Percentiles rank a stretch among this genome's conserved stretches.
Evolutionary conservation across 2,329 filamentous ascomycete species (phyloP).

Genomic region (Colletotrichum sp.): DNA sequence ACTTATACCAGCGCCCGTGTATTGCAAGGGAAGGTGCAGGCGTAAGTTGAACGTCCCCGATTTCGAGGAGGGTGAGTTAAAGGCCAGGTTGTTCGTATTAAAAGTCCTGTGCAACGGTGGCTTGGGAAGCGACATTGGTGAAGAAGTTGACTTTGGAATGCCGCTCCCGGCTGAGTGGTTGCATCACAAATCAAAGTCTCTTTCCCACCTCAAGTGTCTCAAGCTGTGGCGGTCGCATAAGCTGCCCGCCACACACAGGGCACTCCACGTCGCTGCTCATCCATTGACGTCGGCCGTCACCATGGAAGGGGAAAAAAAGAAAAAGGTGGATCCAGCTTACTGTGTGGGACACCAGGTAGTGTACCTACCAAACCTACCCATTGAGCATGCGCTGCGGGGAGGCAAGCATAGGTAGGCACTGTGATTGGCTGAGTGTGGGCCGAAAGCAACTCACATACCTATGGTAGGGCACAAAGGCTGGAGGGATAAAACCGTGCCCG

Average conservation of each 20-base stretch:
- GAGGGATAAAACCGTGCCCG: neutral
- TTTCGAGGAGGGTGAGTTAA: neutral
- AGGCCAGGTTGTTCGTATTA: neutral
- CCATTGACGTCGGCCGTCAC: neutral
- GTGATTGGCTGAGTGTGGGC: neutral
- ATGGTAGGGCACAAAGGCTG: neutral
- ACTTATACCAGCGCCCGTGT: neutral
- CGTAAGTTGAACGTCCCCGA: neutral
- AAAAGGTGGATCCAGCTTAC: neutral
- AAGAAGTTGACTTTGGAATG: neutral
- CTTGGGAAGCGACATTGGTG: neutral
- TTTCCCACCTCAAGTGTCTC: conserved; percentile 14
- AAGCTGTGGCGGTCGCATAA: neutral
- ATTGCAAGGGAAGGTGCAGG: neutral
- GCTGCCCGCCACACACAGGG: neutral
- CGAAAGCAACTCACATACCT: neutral
- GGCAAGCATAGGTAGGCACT: neutral
- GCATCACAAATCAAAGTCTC: conserved; percentile 15
- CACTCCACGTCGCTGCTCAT: neutral
- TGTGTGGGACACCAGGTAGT: no score
- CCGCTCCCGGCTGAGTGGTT: conserved; percentile 1
- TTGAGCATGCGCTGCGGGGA: neutral
- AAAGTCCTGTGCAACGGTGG: neutral
- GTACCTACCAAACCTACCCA: neutral
- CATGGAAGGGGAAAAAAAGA: neutral